These are phyloP conservation scores for Tetrahymena elliotti DNA, from an alignment of 73 alveolate species.

Conservation along the genomic window DNA sequence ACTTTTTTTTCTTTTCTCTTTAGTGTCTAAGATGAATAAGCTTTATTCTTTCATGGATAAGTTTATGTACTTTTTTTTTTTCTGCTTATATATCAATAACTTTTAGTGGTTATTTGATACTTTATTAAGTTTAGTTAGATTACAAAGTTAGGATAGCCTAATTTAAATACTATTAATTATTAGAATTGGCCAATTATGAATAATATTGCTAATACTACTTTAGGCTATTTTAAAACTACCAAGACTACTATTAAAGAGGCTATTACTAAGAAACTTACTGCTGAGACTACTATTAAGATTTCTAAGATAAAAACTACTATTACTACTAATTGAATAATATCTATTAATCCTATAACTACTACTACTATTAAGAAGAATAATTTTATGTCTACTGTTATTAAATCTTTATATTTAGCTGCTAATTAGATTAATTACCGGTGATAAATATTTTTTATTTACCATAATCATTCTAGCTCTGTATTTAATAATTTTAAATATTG, in stretches of 20 bases:
- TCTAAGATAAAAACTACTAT: background rate
- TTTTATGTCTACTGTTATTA: background rate
- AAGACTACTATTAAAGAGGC: background rate
- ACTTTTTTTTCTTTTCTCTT: background rate
- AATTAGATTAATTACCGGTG: background rate
- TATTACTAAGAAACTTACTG: background rate
- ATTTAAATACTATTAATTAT: background rate
- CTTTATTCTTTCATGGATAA: background rate
- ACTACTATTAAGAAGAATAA: background rate
- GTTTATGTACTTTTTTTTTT: background rate
- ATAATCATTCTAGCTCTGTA: background rate
- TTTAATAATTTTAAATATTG: no score
- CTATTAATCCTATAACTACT: background rate
- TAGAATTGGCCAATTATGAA: background rate
- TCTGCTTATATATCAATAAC: background rate
- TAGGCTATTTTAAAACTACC: background rate
- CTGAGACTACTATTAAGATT: background rate
- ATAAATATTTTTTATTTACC: background rate
- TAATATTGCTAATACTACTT: background rate
- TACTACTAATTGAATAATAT: no score
- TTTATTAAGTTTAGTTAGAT: background rate
- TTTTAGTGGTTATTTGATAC: background rate
- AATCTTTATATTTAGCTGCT: background rate
- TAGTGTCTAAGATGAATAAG: background rate
- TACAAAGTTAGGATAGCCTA: background rate